Conservation (phyloP, 2,329 filamentous ascomycete species). For the Keithomyces neogunnii region DNA sequence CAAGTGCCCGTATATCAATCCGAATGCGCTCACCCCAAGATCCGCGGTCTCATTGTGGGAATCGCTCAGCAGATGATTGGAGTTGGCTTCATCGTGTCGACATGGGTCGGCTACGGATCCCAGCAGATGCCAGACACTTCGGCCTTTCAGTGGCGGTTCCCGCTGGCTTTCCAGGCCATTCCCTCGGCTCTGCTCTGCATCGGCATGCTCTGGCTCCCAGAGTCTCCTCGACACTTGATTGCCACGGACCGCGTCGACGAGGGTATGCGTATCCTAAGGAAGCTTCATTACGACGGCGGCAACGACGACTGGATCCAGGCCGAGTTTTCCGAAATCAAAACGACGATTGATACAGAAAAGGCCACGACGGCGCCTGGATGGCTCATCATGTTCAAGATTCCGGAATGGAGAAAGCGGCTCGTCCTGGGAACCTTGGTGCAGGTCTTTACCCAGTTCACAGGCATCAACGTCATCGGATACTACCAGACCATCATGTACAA, state of each 20-base stretch:
- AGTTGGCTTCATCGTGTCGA: constrained; percentile 44
- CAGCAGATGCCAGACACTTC: constrained; percentile 16
- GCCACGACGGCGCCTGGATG: constrained; percentile 30
- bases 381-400: constrained; percentile 47
- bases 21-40: constrained; percentile 26
- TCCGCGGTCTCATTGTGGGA: constrained; percentile 44
- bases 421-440: constrained; percentile 51
- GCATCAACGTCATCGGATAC: constrained; percentile 49
- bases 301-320: constrained; percentile 47
- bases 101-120: constrained; percentile 27
- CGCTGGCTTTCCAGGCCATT: constrained; percentile 15
- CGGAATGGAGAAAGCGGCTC: constrained; percentile 46
- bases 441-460: constrained; percentile 52
- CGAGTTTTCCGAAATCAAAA: constrained; percentile 47
- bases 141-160: constrained; percentile 25
- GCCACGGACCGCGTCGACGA: constrained; percentile 31
- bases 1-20: neutral
- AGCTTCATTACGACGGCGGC: constrained; percentile 41
- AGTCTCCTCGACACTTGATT: constrained; percentile 19
- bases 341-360: constrained; percentile 37
- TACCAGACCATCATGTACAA: constrained; percentile 47
- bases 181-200: constrained; percentile 13
- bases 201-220: constrained; percentile 17
- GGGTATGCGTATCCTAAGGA: constrained; percentile 29
- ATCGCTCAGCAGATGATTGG: constrained; percentile 46